Conservation (phyloP, 1,284 basidiomycete genomes). For the Ceratobasidium sp. region DNA sequence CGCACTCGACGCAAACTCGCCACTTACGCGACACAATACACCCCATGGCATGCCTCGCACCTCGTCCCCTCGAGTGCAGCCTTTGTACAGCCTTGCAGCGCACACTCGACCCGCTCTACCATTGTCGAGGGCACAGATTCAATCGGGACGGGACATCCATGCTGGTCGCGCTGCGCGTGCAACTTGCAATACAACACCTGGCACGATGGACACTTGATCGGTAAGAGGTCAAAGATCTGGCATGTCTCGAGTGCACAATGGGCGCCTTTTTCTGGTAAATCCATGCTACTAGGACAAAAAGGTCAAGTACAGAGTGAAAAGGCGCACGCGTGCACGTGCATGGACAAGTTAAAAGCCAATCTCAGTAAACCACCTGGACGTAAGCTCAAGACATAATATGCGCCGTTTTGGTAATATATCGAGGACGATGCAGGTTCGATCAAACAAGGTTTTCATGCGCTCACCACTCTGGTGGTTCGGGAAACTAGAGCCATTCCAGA, state of each 20-base stretch:
- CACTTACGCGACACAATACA: conserved; percentile 68
- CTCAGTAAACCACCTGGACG: background rate
- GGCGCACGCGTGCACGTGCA: background rate
- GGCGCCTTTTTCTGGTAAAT: conserved; percentile 57
- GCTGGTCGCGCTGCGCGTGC: conserved; percentile 64
- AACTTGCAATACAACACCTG: conserved; percentile 59
- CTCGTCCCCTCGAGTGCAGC: conserved; percentile 47
- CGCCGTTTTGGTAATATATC: background rate
- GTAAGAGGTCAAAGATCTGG: conserved; percentile 66
- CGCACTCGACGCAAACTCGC: conserved; percentile 5
- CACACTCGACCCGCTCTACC: conserved; percentile 12
- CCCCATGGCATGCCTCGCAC: conserved; percentile 54
- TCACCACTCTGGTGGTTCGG: background rate
- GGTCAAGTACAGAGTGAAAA: background rate
- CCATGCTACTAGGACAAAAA: conserved; percentile 43
- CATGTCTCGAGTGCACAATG: conserved; percentile 62
- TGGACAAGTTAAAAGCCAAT: background rate
- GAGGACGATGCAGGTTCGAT: background rate
- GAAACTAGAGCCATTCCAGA: background rate
- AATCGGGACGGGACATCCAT: conserved; percentile 55
- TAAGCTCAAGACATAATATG: background rate
- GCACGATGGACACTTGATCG: conserved; percentile 63
- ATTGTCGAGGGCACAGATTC: conserved; percentile 32
- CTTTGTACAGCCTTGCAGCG: conserved; percentile 42
- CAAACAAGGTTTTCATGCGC: background rate